Conservation (phyloP, 805 yeast genomes). For the Pichia californica region DNA sequence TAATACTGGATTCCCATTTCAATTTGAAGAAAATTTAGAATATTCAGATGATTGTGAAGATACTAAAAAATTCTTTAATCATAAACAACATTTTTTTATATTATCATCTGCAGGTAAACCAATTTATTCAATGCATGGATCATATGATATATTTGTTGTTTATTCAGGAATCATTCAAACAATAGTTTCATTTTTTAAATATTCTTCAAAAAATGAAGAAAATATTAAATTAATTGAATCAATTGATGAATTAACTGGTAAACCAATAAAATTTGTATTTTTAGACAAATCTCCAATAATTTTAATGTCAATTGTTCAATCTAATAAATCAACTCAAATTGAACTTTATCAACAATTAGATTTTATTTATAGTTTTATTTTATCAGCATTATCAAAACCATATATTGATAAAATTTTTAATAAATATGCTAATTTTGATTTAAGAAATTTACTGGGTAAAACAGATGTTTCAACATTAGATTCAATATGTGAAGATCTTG, state of each 20-base stretch:
- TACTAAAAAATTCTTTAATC: slow-evolving; percentile 28
- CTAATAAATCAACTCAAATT: slow-evolving; percentile 41
- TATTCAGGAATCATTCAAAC: slow-evolving; percentile 81
- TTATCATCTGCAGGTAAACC: slow-evolving; percentile 86
- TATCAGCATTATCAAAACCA: slow-evolving; percentile 80
- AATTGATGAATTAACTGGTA: slow-evolving; percentile 21
- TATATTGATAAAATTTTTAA: slow-evolving; percentile 64
- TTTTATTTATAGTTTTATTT: slow-evolving; percentile 64
- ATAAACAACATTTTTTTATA: slow-evolving; percentile 66
- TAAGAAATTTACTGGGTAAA: slow-evolving; percentile 66
- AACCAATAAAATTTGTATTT: slow-evolving; percentile 48
- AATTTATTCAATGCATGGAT: slow-evolving; percentile 70
- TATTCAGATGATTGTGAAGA: slow-evolving; percentile 24
- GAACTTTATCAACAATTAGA: slow-evolving; percentile 61
- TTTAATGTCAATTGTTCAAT: slow-evolving; percentile 59
- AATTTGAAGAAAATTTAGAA: slow-evolving; percentile 18
- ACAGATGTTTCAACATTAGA: slow-evolving; percentile 70
- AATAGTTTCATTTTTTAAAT: slow-evolving; percentile 61
- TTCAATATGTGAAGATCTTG: slow-evolving; percentile 49
- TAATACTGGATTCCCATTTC: slow-evolving; percentile 8
- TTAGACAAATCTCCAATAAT: slow-evolving; percentile 63
- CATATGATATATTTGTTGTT: slow-evolving; percentile 59
- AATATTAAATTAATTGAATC: slow-evolving; percentile 47
- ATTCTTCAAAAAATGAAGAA: slow-evolving; percentile 28
- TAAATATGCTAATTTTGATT: slow-evolving; percentile 72